phyloP scores from a whole-genome alignment of 345 rosid species.

The Arabis alpina region DNA sequence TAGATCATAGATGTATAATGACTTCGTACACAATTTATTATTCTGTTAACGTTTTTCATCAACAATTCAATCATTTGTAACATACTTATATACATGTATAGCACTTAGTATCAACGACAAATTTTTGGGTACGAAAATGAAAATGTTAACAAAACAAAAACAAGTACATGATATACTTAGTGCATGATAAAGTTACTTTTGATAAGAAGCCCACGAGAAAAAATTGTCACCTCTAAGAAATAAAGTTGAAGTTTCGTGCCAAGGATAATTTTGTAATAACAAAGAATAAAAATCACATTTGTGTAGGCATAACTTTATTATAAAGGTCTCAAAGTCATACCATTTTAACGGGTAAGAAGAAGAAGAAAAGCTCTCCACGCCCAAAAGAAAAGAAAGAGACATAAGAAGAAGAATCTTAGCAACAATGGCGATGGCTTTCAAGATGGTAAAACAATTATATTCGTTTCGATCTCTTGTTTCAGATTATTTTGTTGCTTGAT shows the following conservation, averaged over 20 bases:
- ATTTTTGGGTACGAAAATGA: not conserved
- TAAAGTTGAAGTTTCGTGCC: constrained; percentile 3
- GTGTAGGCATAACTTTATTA: constrained; percentile 42
- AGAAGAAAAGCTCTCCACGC: not conserved
- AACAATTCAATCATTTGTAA: not conserved
- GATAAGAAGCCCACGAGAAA: constrained; percentile 9
- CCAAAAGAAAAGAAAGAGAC: constrained; percentile 9
- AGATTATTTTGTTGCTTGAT: constrained; percentile 4
- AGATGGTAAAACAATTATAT: constrained; percentile 63
- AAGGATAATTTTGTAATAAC: constrained; percentile 44
- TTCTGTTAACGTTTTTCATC: not conserved
- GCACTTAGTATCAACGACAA: not conserved
- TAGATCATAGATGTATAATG: not conserved
- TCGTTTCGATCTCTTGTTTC: not conserved
- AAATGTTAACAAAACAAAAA: not conserved
- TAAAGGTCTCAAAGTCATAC: constrained; percentile 40
- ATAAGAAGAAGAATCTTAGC: constrained; percentile 20
- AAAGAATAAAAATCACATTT: constrained; percentile 45
- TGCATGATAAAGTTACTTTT: constrained; percentile 1
- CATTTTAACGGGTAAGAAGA: constrained; percentile 1
- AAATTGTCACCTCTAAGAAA: constrained; percentile 10
- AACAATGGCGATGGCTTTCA: constrained; percentile 98
- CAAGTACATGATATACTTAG: not conserved
- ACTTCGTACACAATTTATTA: not conserved
- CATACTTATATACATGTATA: too few species aligned